Evolutionary conservation across 2,329 filamentous ascomycete species (phyloP).

Genomic region (Pseudomassariella vexata): DNA sequence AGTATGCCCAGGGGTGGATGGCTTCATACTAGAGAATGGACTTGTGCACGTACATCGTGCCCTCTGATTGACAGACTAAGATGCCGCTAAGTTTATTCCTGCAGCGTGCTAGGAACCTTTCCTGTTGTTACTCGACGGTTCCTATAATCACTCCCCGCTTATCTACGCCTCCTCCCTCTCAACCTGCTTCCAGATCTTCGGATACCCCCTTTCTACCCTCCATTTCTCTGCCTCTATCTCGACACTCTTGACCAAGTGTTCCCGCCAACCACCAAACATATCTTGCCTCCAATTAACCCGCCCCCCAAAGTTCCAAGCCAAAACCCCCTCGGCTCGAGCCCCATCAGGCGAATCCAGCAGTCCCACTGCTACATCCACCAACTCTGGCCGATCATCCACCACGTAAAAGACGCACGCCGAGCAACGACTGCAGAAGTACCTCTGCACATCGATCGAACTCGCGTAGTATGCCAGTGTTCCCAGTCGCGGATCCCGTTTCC

Average conservation of each 20-base stretch:
- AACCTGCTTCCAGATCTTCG: slow-evolving; percentile 24
- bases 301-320: slow-evolving; percentile 36
- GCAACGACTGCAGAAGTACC: slow-evolving; percentile 44
- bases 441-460: slow-evolving; percentile 36
- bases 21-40: no score
- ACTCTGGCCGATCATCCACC: slow-evolving; percentile 26
- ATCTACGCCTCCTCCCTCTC: slow-evolving; percentile 12
- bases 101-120: no score
- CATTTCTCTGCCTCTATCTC: slow-evolving; percentile 29
- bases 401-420: slow-evolving; percentile 42
- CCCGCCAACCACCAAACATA: slow-evolving; percentile 34
- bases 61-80: no score
- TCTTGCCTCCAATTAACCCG: slow-evolving; percentile 25
- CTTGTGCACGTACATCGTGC: no score
- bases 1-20: no score
- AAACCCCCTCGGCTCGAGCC: slow-evolving; percentile 36
- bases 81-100: no score
- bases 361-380: slow-evolving; percentile 39
- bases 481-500: slow-evolving; percentile 27
- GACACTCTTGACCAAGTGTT: slow-evolving; percentile 22
- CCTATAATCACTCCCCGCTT: no score
- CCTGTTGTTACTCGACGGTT: no score
- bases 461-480: slow-evolving; percentile 37
- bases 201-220: slow-evolving; percentile 24
- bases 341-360: slow-evolving; percentile 37